A percentile compares a stretch with the other conserved stretches of the same genome.
phyloP scores from a whole-genome alignment of 768 basidiomycete species.

The Hypsizygus marmoreus region DNA sequence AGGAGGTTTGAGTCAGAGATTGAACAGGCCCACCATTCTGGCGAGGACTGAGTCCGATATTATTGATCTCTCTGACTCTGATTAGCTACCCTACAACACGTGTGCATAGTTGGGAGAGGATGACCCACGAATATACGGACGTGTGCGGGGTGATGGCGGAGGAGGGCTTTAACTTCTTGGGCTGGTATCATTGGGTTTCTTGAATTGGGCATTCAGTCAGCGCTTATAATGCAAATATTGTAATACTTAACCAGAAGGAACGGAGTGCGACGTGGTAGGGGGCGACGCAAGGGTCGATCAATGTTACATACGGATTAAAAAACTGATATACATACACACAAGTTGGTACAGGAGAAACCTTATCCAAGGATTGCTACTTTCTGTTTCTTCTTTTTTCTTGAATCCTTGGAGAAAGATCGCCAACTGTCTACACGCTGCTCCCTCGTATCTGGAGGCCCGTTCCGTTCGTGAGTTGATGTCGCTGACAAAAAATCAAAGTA shows the following conservation, averaged over 20 bases:
- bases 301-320: slow-evolving; percentile 19
- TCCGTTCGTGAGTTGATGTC: background rate
- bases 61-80: slow-evolving; percentile 61
- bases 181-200: slow-evolving; percentile 4
- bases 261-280: slow-evolving; percentile 2
- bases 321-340: slow-evolving; percentile 25
- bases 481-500: slow-evolving; percentile 1
- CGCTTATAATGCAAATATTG: slow-evolving; percentile 2
- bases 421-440: slow-evolving; percentile 86
- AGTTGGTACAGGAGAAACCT: slow-evolving; percentile 10
- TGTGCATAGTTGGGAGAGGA: background rate
- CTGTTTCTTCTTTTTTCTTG: slow-evolving; percentile 84
- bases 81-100: slow-evolving; percentile 23
- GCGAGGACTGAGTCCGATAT: slow-evolving; percentile 40
- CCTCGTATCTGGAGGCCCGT: slow-evolving; percentile 52
- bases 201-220: slow-evolving; percentile 13
- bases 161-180: background rate
- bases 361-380: slow-evolving; percentile 70
- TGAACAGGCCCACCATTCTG: slow-evolving; percentile 17
- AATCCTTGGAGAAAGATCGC: slow-evolving; percentile 66
- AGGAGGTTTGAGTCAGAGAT: slow-evolving; percentile 11
- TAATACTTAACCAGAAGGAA: slow-evolving; percentile 15
- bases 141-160: background rate
- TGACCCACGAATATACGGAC: background rate
- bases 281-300: slow-evolving; percentile 11